Evolutionary conservation across 306 rosid genomes (phyloP).

Genomic region (Cicer judaicum): DNA sequence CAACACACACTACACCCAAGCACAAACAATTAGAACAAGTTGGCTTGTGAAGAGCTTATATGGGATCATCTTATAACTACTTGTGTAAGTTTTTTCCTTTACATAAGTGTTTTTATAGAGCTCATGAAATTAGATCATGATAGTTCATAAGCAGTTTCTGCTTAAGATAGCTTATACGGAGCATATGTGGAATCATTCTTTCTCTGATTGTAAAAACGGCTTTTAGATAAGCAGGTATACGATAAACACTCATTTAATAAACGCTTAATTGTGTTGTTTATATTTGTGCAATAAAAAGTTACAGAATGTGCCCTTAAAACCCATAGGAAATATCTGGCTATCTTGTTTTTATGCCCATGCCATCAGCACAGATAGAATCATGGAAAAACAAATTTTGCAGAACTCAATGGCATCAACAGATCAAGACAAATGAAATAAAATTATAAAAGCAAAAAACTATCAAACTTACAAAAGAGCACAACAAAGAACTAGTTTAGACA

Average conservation of each 20-base stretch:
- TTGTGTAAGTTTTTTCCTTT: too few relatives aligned
- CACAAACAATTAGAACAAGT: not conserved
- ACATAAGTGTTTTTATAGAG: not conserved
- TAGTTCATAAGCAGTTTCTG: not conserved
- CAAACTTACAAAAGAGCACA: not conserved
- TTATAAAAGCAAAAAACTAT: not conserved
- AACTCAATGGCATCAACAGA: constrained; percentile 19
- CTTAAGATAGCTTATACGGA: not conserved
- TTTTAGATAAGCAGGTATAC: too few relatives aligned
- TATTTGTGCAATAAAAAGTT: too few relatives aligned
- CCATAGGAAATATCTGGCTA: not conserved
- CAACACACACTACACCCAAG: not conserved
- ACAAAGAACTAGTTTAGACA: not conserved
- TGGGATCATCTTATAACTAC: too few relatives aligned
- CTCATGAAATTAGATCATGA: not conserved
- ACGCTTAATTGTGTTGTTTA: too few relatives aligned
- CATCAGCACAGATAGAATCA: not conserved
- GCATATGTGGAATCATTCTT: not conserved
- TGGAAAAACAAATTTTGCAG: not conserved
- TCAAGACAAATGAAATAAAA: not conserved
- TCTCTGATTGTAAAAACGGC: too few relatives aligned
- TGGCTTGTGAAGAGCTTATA: not conserved
- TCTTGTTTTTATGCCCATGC: constrained; percentile 7
- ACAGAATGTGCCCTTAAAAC: not conserved
- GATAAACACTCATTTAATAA: too few relatives aligned